These are phyloP conservation scores for Cyberlindnera saturnus DNA, from an alignment of 805 yeast species.

Conservation along the genomic window DNA sequence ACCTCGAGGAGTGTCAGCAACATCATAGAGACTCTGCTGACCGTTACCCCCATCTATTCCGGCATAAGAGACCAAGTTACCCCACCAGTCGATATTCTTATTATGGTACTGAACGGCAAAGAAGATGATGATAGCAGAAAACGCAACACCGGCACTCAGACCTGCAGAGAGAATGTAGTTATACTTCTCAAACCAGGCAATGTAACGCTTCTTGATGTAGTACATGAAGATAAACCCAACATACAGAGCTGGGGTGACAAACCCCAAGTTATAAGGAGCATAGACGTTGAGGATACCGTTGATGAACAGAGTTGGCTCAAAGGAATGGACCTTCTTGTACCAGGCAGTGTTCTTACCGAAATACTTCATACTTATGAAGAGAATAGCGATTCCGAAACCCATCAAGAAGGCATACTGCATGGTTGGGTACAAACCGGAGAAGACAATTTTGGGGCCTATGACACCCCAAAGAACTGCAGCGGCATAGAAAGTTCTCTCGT, in stretches of 20 bases:
- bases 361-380: slow-evolving; percentile 25
- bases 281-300: slow-evolving; percentile 40
- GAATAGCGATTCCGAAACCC: slow-evolving; percentile 36
- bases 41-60: slow-evolving; percentile 35
- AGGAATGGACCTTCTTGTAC: slow-evolving; percentile 5
- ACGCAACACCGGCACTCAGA: slow-evolving; percentile 56
- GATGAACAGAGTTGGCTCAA: slow-evolving; percentile 46
- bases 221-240: slow-evolving; percentile 40
- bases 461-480: slow-evolving; percentile 44
- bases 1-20: slow-evolving; percentile 10
- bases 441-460: slow-evolving; percentile 50
- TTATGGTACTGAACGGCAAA: slow-evolving; percentile 42
- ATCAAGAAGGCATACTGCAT: slow-evolving; percentile 59
- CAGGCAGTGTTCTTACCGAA: slow-evolving; percentile 13
- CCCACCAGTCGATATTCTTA: slow-evolving; percentile 56
- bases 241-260: slow-evolving; percentile 25
- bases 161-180: slow-evolving; percentile 50
- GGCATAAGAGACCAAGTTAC: slow-evolving; percentile 35
- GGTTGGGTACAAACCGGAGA: slow-evolving; percentile 52
- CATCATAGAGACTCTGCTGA: slow-evolving; percentile 9
- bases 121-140: slow-evolving; percentile 45
- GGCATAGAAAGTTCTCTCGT: slow-evolving; percentile 35
- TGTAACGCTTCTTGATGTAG: slow-evolving; percentile 31
- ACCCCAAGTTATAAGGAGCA: slow-evolving; percentile 49
- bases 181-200: slow-evolving; percentile 48